Percentiles rank a stretch among this genome's conserved stretches.
phyloP scores from a whole-genome alignment of 495 filamentous ascomycete genomes.

The Recurvomyces mirabilis region DNA sequence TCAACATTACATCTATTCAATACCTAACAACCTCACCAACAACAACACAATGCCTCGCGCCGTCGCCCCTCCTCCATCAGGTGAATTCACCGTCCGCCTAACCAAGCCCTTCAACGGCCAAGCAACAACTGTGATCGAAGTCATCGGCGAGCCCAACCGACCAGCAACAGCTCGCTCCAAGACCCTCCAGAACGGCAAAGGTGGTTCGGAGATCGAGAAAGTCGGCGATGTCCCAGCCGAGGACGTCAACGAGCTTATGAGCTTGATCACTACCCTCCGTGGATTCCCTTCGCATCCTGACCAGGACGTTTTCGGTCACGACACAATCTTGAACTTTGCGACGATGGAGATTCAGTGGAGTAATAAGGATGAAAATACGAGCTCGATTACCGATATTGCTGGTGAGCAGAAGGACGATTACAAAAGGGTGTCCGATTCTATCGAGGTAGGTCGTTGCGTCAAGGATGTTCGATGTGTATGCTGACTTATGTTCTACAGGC shows the following conservation, averaged over 20 bases:
- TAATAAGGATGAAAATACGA: slow-evolving; percentile 18
- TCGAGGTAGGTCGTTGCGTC: slow-evolving; percentile 19
- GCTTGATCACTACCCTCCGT: slow-evolving; percentile 15
- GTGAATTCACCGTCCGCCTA: slow-evolving; percentile 19
- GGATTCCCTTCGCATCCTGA: slow-evolving; percentile 19
- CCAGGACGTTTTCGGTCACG: slow-evolving; percentile 17
- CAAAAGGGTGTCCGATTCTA: slow-evolving; percentile 19
- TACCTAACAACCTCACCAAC: neutral
- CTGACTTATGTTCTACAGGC: neutral
- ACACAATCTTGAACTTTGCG: slow-evolving; percentile 17
- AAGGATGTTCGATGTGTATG: neutral
- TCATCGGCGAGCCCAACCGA: slow-evolving; percentile 21
- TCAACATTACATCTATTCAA: neutral
- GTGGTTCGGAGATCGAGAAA: slow-evolving; percentile 8
- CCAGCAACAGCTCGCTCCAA: slow-evolving; percentile 5
- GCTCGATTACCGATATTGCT: slow-evolving; percentile 8
- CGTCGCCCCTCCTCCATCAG: slow-evolving; percentile 19
- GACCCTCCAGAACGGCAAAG: slow-evolving; percentile 2
- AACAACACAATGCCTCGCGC: slow-evolving; percentile 19
- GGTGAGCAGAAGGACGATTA: slow-evolving; percentile 23
- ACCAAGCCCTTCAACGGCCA: slow-evolving; percentile 21
- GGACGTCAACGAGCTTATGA: slow-evolving; percentile 21
- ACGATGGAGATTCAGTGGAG: slow-evolving; percentile 24
- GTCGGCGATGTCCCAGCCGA: slow-evolving; percentile 19
- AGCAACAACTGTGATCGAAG: slow-evolving; percentile 15